These are phyloP conservation scores for Penicillium nordicum DNA, from an alignment of 2,329 filamentous ascomycete species.

Conservation along the genomic window DNA sequence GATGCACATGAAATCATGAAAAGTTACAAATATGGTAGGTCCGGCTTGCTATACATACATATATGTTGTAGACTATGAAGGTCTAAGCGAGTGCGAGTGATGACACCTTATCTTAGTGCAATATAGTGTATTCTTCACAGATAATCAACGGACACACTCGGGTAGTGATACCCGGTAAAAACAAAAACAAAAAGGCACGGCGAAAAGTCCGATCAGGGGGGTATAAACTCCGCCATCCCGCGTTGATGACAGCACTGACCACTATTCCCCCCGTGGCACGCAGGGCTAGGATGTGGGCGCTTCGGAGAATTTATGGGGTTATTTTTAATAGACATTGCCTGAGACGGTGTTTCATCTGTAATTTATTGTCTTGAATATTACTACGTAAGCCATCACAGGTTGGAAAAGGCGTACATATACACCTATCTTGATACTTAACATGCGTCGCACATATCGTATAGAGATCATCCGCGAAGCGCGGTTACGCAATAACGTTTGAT, in stretches of 20 bases:
- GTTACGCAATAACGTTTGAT: constrained; percentile 19
- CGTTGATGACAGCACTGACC: constrained; percentile 21
- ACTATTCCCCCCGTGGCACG: constrained; percentile 6
- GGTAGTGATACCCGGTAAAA: not conserved
- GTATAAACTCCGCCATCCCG: constrained; percentile 12
- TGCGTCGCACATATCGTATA: constrained; percentile 3
- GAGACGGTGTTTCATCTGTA: constrained; percentile 10
- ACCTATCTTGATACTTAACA: not conserved
- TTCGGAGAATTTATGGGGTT: constrained; percentile 18
- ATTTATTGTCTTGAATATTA: not conserved
- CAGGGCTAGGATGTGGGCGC: not conserved
- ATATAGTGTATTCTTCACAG: not conserved
- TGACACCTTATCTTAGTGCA: not conserved
- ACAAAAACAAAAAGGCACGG: constrained; percentile 1
- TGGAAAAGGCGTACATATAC: not conserved
- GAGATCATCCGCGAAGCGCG: constrained; percentile 21
- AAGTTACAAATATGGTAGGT: no score
- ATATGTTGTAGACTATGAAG: not conserved
- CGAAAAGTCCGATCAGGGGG: constrained; percentile 14
- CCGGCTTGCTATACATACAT: not conserved
- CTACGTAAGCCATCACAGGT: not conserved
- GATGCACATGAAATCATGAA: no score
- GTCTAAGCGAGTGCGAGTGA: not conserved
- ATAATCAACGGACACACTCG: not conserved
- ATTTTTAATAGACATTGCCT: not conserved